Evolutionary conservation across 768 basidiomycete species (phyloP), one percentile per base, ranked within the genome.

Genomic region (Hortiboletus flavorubellus): DNA sequence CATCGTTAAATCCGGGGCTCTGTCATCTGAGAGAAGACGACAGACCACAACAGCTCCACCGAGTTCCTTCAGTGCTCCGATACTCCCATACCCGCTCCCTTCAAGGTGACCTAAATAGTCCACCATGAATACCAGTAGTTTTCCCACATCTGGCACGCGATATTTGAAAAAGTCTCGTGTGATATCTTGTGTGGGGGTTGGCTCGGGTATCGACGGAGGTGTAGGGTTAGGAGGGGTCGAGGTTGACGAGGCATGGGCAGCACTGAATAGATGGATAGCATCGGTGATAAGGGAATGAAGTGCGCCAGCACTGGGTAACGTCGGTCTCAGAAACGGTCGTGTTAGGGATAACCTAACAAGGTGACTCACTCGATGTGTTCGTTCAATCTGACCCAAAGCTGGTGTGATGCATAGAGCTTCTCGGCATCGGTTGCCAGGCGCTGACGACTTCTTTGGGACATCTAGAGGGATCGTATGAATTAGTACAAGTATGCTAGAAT

Each of bases 81-180:
- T 46, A 14, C 59, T 56, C 34, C 65, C 60, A 23, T 58, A 63
- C 5, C 69, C 67, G 26, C 50, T 65, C 10, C 57, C 58, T 53
- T 66, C 69, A 2, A 71, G 30, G 21, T 61, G 64, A 8, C 49
- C 40, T 30, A 71, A 21, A 46, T 67, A 72, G 4, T 60, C 62
- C n/a, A 70, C 71, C 71, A 90, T 79, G 54, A 84, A 82, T 31
- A 83, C 82, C 23, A 94, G 71, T 0, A 96, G 66, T 16, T 72
- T 72, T 3, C 87, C 93, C 3, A 97, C 73, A 46, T 92, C 82
- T 7, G 70, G 73, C 3, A 87, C 78, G 62, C 82, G 79, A 29
- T 80, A 75, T 41, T 89, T 80, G 81, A 98, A 95, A 76, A 97
- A 97, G 3, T 85, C 78, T 37, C 95, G 81, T 59, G 93, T 81